These are phyloP conservation scores for Pisolithus albus DNA, from an alignment of 768 basidiomycete species.

Conservation along the genomic window DNA sequence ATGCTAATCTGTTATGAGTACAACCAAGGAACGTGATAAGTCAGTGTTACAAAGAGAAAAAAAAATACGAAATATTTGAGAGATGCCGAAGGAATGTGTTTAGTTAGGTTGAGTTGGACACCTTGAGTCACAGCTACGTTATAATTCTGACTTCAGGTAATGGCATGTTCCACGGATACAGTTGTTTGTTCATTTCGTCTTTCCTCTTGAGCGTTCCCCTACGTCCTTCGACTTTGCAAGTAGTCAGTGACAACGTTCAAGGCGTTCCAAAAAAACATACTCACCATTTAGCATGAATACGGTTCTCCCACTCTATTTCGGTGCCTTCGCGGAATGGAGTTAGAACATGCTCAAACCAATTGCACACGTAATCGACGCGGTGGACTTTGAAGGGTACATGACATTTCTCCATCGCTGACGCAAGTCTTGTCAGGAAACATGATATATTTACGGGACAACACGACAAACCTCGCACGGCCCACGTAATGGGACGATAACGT, in stretches of 20 bases:
- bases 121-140: background rate
- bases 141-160: too few relatives aligned
- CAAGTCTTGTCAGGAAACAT: background rate
- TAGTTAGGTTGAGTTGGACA: background rate
- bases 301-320: slow-evolving; percentile 22
- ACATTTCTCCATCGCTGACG: slow-evolving; percentile 40
- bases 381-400: slow-evolving; percentile 37
- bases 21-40: too few relatives aligned
- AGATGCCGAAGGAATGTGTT: background rate
- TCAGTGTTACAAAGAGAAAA: background rate
- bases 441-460: background rate
- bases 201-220: background rate
- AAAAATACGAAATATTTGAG: background rate
- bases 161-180: too few relatives aligned
- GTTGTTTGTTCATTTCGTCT: too few relatives aligned
- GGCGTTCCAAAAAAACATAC: background rate
- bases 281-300: slow-evolving; percentile 25
- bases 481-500: slow-evolving; percentile 32
- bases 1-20: background rate
- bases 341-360: slow-evolving; percentile 34
- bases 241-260: background rate
- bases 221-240: background rate
- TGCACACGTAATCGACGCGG: slow-evolving; percentile 28
- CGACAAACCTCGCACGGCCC: slow-evolving; percentile 35
- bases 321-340: slow-evolving; percentile 21